Evolutionary conservation across 805 yeast species (phyloP).

Genomic region (Schizosaccharomyces lindneri): DNA sequence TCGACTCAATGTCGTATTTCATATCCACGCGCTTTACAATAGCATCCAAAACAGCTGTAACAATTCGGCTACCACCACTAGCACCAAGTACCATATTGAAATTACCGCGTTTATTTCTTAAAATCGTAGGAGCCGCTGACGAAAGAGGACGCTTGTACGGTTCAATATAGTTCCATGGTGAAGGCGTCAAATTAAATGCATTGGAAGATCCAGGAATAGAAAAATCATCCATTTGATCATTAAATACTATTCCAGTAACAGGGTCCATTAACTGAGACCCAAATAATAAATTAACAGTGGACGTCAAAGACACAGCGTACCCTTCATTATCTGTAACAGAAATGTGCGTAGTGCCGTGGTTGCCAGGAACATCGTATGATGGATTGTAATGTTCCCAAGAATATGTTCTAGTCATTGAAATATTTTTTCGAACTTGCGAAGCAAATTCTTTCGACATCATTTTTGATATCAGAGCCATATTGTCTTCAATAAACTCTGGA

Average conservation of each 20-base stretch:
- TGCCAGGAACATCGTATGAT: conserved; percentile 47
- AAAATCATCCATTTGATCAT: conserved; percentile 89
- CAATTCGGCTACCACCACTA: conserved; percentile 79
- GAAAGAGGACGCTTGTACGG: conserved; percentile 69
- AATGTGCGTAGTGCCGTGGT: conserved; percentile 78
- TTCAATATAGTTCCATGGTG: conserved; percentile 47
- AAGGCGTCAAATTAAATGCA: conserved; percentile 61
- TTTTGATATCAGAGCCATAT: conserved; percentile 18
- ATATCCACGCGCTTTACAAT: conserved; percentile 40
- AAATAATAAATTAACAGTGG: conserved; percentile 63
- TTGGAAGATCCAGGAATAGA: conserved; percentile 45
- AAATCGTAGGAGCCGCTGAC: conserved; percentile 55
- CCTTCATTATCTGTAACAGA: conserved; percentile 49
- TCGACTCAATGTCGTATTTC: conserved; percentile 32
- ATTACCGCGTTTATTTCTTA: conserved; percentile 18
- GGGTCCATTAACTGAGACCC: conserved; percentile 70
- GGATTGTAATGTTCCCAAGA: conserved; percentile 59
- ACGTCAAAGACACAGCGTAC: conserved; percentile 67
- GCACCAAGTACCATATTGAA: conserved; percentile 63
- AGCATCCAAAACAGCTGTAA: conserved; percentile 63
- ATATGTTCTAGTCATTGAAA: conserved; percentile 32
- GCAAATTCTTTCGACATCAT: conserved; percentile 36
- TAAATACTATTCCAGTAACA: conserved; percentile 55
- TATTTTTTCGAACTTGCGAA: conserved; percentile 21
- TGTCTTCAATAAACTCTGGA: conserved; percentile 13